Evolutionary conservation across 257 asterid species (phyloP).

Genomic region (Mitragyna speciosa): DNA sequence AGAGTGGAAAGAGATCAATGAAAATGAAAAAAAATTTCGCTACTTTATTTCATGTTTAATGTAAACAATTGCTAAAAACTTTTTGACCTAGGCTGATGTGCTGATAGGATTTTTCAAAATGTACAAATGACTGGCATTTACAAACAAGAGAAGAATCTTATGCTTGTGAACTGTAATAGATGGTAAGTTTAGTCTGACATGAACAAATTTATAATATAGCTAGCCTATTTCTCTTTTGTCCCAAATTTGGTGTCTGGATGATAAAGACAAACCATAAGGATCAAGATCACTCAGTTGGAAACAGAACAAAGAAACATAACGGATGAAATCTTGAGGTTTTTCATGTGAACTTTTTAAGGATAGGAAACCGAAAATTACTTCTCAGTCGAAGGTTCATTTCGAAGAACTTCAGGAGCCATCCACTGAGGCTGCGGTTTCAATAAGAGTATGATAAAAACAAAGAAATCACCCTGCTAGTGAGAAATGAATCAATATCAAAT

Average conservation of each 20-base stretch:
- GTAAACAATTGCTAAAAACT: neutral
- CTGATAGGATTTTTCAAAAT: neutral
- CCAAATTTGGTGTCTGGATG: neutral
- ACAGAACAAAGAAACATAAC: neutral
- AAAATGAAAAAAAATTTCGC: too few relatives aligned
- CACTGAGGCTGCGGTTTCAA: slow-evolving; percentile 64
- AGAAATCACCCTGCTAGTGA: neutral
- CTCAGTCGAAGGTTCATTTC: slow-evolving; percentile 74
- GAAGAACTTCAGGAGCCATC: slow-evolving; percentile 93
- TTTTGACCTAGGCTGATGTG: neutral
- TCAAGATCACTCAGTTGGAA: neutral
- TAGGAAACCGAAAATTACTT: slow-evolving; percentile 43
- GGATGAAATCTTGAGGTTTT: neutral
- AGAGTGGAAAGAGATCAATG: too few relatives aligned
- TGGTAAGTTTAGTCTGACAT: neutral
- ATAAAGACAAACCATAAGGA: neutral
- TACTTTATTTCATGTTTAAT: neutral
- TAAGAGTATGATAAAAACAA: slow-evolving; percentile 9
- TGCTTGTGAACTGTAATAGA: neutral
- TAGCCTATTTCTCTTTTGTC: neutral
- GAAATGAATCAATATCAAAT: neutral
- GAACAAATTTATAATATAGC: neutral
- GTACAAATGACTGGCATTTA: neutral
- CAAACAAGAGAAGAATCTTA: neutral
- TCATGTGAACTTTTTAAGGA: neutral